Percentiles rank a stretch among this genome's conserved stretches.
Evolutionary conservation across 257 asterid species (phyloP).

Genomic region (Nicotiana paniculata): DNA sequence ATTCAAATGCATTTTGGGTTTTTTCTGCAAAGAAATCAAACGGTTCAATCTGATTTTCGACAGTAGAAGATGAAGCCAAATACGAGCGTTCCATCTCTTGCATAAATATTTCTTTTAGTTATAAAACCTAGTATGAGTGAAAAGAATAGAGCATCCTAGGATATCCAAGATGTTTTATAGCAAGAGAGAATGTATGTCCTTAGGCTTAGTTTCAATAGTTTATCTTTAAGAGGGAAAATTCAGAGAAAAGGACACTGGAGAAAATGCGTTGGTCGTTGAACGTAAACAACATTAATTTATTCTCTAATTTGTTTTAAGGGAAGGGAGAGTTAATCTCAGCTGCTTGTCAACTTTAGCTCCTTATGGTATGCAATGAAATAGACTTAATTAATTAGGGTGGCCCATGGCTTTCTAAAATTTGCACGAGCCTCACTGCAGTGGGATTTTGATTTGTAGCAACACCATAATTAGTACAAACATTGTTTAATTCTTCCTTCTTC

Average conservation of each 20-base stretch:
- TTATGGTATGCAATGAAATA: constrained; percentile 33
- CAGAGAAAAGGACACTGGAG: constrained; percentile 12
- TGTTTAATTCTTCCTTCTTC: not conserved
- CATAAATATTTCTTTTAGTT: not conserved
- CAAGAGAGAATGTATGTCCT: constrained; percentile 9
- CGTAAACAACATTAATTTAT: constrained; percentile 28
- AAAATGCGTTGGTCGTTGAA: constrained; percentile 30
- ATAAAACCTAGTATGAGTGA: not conserved
- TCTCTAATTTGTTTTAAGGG: not conserved
- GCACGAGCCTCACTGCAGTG: constrained; percentile 29
- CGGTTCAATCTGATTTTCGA: constrained; percentile 20
- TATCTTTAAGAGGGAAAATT: constrained; percentile 5
- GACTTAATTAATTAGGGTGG: constrained; percentile 43
- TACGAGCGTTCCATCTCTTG: constrained; percentile 26
- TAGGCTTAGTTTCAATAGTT: not conserved
- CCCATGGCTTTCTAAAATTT: constrained; percentile 38
- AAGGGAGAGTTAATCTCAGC: constrained; percentile 25
- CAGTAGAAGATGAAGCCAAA: constrained; percentile 12
- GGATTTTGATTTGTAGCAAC: constrained; percentile 18
- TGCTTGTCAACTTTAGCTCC: constrained; percentile 24
- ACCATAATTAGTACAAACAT: not conserved
- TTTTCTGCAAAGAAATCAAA: constrained; percentile 47
- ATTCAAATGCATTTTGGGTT: constrained; percentile 1
- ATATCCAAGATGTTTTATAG: constrained; percentile 24
- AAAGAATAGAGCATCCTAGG: not conserved